Evolutionary conservation across 208 protist genomes (phyloP), one percentile per base, ranked within the genome.

Genomic region (Trypanosoma rangeli): DNA sequence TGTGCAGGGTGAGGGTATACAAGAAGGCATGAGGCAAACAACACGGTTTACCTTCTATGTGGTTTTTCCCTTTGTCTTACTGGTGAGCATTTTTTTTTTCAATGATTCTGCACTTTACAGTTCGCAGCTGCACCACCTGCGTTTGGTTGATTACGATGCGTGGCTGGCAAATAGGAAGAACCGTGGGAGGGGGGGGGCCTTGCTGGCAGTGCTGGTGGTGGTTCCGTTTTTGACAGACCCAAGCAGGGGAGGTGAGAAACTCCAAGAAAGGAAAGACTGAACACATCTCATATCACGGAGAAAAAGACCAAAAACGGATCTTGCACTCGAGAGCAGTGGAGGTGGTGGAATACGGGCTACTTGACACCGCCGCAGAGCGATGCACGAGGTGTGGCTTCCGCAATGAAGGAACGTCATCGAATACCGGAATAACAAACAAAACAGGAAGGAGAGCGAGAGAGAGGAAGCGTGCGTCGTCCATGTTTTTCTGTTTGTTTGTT

Each of bases 131-230:
- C 54, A 70, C 64, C 20, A 69, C 10, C 24, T 80, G 22, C 54
- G 44, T 24, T 68, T 74, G 3, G 64, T 79, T 42, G 66, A 79
- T 46, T 82, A 86, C 59, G 81, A 82, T 37, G 60, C 64, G 16
- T 76, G 64, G 58, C 54, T 73, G 42, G 61, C 74, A 48, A 46
- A 70, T 42, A 7, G 20, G 13, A 0, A 65, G 0, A 42, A 16
- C 12, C 8, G 26, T 8, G 28, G 44, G 5, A 52, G 26, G 7
- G 13, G 15, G 5, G 33, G 31, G 16, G 13, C 5, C 5, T 31
- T 53, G n/a, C 26, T 3, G 28, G 50, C 3, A 18, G 61, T 48
- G 3, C 4, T 15, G 46, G 46, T 50, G 46, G 46, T 50, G 20
- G 20, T 22, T 5, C 8, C 20, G 46, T 5, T 50, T 50, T 50